Percentiles rank a stretch among this genome's conserved stretches.
Evolutionary conservation across 495 filamentous ascomycete species (phyloP).

Genomic region (Lindgomyces ingoldianus): DNA sequence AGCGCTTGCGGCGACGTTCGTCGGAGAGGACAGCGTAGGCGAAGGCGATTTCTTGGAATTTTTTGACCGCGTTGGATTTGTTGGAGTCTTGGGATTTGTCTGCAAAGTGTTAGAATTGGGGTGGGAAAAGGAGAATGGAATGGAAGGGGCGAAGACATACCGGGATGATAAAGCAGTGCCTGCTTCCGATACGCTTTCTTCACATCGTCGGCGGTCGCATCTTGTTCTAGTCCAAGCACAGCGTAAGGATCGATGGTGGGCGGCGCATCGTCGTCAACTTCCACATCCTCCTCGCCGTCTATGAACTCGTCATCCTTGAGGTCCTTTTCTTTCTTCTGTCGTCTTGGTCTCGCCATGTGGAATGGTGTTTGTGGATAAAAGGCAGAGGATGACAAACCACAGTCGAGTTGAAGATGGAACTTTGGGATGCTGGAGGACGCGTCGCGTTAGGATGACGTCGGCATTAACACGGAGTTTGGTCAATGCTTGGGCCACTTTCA

Average conservation of each 20-base stretch:
- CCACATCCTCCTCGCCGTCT: conserved; percentile 18
- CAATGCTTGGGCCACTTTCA: conserved; percentile 11
- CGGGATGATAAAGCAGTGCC: conserved; percentile 49
- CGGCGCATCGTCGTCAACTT: conserved; percentile 39
- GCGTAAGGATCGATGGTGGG: conserved; percentile 48
- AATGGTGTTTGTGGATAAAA: neutral
- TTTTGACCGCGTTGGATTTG: conserved; percentile 68
- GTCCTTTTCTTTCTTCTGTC: neutral
- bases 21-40: conserved; percentile 93
- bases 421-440: no score
- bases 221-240: conserved; percentile 42
- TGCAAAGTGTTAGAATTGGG: conserved; percentile 35
- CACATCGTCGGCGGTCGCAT: conserved; percentile 44
- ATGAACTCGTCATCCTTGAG: conserved; percentile 5
- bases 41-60: conserved; percentile 88
- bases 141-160: conserved; percentile 19
- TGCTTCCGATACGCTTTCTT: conserved; percentile 50
- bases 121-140: neutral
- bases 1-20: conserved; percentile 70
- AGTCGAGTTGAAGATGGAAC: neutral
- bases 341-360: conserved; percentile 3
- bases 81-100: conserved; percentile 71
- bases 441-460: conserved; percentile 23
- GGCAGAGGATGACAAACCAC: neutral
- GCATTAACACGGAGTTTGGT: conserved; percentile 21